phyloP scores from a whole-genome alignment of 2,329 filamentous ascomycete species.

The Fusarium coffeatum region DNA sequence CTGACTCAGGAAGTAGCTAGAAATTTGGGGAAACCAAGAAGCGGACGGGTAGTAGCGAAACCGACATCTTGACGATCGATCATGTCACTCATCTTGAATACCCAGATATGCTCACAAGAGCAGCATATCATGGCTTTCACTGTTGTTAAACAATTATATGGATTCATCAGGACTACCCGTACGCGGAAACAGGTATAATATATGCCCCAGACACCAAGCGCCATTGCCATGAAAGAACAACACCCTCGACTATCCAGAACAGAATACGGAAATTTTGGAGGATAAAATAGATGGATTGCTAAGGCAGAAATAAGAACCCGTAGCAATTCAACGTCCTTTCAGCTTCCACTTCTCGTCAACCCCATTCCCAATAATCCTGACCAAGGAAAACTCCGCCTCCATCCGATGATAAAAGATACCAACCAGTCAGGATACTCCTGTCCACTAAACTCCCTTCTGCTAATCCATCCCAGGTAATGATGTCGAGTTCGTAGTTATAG shows the following conservation, averaged over 20 bases:
- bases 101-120: not conserved
- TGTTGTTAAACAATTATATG: not conserved
- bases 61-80: not conserved
- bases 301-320: constrained; percentile 34
- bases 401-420: constrained; percentile 34
- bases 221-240: constrained; percentile 51
- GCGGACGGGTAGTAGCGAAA: not conserved
- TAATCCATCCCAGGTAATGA: constrained; percentile 38
- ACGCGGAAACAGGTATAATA: constrained; percentile 47
- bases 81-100: not conserved
- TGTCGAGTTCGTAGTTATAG: constrained; percentile 28
- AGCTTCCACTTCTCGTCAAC: constrained; percentile 17
- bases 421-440: constrained; percentile 35
- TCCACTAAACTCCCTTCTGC: constrained; percentile 33
- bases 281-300: constrained; percentile 42
- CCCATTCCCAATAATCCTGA: constrained; percentile 7
- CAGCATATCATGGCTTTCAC: not conserved
- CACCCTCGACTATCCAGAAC: constrained; percentile 33
- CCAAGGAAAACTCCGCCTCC: constrained; percentile 31
- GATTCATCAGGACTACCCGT: constrained; percentile 34
- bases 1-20: not conserved
- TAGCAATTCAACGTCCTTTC: constrained; percentile 32
- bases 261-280: constrained; percentile 39
- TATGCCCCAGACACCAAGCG: constrained; percentile 50
- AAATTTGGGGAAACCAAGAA: not conserved